These are phyloP conservation scores for Phytophthora crassamura DNA, from an alignment of 352 stramenopile species.

Conservation along the genomic window DNA sequence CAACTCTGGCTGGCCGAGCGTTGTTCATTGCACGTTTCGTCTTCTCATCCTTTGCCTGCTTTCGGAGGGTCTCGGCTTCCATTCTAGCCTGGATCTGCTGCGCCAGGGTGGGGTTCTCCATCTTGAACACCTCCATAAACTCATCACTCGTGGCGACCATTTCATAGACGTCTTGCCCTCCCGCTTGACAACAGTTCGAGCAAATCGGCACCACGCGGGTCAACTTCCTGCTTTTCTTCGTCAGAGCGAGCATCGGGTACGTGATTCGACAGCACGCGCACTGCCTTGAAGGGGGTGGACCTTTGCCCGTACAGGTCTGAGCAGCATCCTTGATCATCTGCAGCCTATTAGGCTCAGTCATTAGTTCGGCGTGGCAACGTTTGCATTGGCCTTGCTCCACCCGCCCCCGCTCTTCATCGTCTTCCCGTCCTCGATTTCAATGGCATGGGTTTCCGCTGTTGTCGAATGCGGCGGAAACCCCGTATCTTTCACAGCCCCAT, in stretches of 20 bases:
- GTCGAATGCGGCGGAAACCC: no score
- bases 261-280: constrained; percentile 35
- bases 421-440: constrained; percentile 8
- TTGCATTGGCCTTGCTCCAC: constrained; percentile 16
- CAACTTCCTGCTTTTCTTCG: constrained; percentile 26
- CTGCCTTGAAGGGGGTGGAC: constrained; percentile 11
- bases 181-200: constrained; percentile 15
- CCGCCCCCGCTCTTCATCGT: constrained; percentile 21
- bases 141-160: constrained; percentile 27
- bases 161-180: constrained; percentile 26
- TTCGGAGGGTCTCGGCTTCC: neutral
- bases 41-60: neutral
- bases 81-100: constrained; percentile 10
- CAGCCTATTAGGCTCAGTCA: neutral
- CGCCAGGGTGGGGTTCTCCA: constrained; percentile 22
- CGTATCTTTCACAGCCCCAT: no score
- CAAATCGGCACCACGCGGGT: constrained; percentile 28
- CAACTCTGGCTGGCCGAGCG: no score
- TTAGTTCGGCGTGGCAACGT: constrained; percentile 12
- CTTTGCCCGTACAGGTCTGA: constrained; percentile 4
- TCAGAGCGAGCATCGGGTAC: constrained; percentile 22
- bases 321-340: constrained; percentile 15
- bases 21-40: constrained; percentile 3
- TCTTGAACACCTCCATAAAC: constrained; percentile 27
- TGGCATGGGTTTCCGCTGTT: constrained; percentile 1